Evolutionary conservation across 768 basidiomycete species (phyloP).

Genomic region (Tylopilus balloui): DNA sequence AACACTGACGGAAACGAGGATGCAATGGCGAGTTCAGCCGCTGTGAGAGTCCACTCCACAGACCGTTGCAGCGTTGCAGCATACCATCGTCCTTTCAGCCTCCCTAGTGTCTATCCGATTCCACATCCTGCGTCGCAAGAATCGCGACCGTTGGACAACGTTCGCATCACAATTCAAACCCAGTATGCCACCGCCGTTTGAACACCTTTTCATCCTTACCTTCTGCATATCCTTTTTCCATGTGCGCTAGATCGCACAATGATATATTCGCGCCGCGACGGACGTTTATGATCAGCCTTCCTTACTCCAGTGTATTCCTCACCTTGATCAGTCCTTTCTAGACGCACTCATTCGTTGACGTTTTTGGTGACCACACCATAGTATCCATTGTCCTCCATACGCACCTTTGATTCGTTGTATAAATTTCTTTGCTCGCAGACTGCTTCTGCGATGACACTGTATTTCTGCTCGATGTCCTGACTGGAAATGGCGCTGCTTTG

Average conservation of each 20-base stretch:
- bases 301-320: neutral
- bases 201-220: neutral
- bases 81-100: constrained; percentile 17
- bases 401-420: constrained; percentile 2
- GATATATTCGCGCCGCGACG: constrained; percentile 4
- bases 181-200: constrained; percentile 1
- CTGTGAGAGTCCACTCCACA: neutral
- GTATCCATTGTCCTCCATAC: neutral
- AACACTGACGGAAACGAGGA: neutral
- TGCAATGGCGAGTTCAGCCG: neutral
- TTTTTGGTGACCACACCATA: constrained; percentile 6
- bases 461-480: constrained; percentile 1
- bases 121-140: neutral
- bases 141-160: constrained; percentile 1
- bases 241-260: constrained; percentile 15
- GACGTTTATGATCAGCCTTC: constrained; percentile 12
- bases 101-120: constrained; percentile 6
- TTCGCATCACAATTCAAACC: constrained; percentile 18
- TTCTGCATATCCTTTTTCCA: neutral
- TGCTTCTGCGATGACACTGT: constrained; percentile 1
- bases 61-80: constrained; percentile 2
- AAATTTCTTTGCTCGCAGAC: constrained; percentile 1
- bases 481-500: neutral
- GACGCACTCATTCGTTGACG: neutral
- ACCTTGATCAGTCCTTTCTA: constrained; percentile 1